A percentile compares a stretch with the other conserved stretches of the same genome.
phyloP scores from a whole-genome alignment of 2,329 filamentous ascomycete genomes.

The Eurotiales sp. region DNA sequence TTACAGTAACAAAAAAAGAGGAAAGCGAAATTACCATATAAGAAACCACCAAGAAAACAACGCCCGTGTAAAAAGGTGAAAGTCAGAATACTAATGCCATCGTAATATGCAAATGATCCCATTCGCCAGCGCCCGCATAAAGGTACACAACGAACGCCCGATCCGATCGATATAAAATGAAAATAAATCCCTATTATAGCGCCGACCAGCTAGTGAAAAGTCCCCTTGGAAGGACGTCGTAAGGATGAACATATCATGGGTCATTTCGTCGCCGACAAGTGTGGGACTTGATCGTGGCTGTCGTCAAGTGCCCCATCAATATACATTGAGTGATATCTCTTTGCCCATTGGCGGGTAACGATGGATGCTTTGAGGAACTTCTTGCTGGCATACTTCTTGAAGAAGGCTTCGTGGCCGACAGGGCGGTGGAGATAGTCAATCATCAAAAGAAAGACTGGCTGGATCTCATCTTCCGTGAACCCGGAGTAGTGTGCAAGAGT shows the following conservation, averaged over 20 bases:
- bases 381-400: slow-evolving; percentile 99
- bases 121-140: slow-evolving; percentile 18
- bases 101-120: slow-evolving; percentile 33
- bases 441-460: slow-evolving; percentile 90
- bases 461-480: slow-evolving; percentile 87
- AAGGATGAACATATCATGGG: slow-evolving; percentile 15
- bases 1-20: background rate
- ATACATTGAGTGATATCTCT: slow-evolving; percentile 59
- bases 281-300: slow-evolving; percentile 21
- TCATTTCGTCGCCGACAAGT: slow-evolving; percentile 8
- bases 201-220: slow-evolving; percentile 12
- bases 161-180: slow-evolving; percentile 17
- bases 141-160: slow-evolving; percentile 18
- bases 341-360: slow-evolving; percentile 87
- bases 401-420: slow-evolving; percentile 92
- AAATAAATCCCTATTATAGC: slow-evolving; percentile 13
- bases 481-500: slow-evolving; percentile 88
- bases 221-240: slow-evolving; percentile 10
- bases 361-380: slow-evolving; percentile 98
- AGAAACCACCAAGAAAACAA: slow-evolving; percentile 15
- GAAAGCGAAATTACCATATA: background rate
- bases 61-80: slow-evolving; percentile 9
- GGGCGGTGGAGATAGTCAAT: slow-evolving; percentile 91
- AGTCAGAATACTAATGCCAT: slow-evolving; percentile 32
- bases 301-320: slow-evolving; percentile 28